Conservation (phyloP, 768 basidiomycete species). For the Hericium rajendrae region DNA sequence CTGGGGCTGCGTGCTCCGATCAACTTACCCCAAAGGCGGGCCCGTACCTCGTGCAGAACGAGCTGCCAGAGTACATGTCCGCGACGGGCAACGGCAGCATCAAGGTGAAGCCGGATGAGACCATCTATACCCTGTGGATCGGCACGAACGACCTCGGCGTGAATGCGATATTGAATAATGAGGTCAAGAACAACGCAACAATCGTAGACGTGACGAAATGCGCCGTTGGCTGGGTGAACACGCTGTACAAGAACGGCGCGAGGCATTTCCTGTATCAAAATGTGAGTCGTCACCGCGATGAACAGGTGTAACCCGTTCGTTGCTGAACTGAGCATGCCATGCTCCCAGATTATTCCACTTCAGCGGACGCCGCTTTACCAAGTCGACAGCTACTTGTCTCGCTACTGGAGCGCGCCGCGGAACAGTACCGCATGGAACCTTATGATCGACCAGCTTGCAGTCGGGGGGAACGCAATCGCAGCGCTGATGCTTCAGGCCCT, state of each 20-base stretch:
- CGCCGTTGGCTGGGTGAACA: constrained; percentile 50
- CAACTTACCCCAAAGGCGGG: constrained; percentile 47
- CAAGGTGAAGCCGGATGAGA: constrained; percentile 31
- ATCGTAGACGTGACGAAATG: constrained; percentile 50
- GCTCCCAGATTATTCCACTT: constrained; percentile 25
- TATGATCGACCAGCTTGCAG: constrained; percentile 23
- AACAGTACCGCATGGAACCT: constrained; percentile 28
- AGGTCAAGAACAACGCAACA: constrained; percentile 32
- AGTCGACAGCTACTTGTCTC: constrained; percentile 22
- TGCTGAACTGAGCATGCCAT: background rate
- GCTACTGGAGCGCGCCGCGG: constrained; percentile 22
- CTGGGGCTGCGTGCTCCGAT: constrained; percentile 62
- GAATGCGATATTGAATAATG: constrained; percentile 43
- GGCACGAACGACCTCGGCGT: constrained; percentile 49
- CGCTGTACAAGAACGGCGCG: constrained; percentile 46
- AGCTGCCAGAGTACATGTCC: constrained; percentile 44
- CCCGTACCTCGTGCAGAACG: constrained; percentile 48
- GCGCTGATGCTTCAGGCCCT: constrained; percentile 18
- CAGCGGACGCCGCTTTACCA: constrained; percentile 22
- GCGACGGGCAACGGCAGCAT: constrained; percentile 34
- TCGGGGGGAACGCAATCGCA: constrained; percentile 21
- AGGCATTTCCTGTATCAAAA: constrained; percentile 65
- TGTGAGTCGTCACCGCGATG: constrained; percentile 25
- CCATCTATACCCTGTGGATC: constrained; percentile 60
- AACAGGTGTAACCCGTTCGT: background rate